phyloP scores from a whole-genome alignment of 2,329 filamentous ascomycete species.

The Peltaster fructicola region DNA sequence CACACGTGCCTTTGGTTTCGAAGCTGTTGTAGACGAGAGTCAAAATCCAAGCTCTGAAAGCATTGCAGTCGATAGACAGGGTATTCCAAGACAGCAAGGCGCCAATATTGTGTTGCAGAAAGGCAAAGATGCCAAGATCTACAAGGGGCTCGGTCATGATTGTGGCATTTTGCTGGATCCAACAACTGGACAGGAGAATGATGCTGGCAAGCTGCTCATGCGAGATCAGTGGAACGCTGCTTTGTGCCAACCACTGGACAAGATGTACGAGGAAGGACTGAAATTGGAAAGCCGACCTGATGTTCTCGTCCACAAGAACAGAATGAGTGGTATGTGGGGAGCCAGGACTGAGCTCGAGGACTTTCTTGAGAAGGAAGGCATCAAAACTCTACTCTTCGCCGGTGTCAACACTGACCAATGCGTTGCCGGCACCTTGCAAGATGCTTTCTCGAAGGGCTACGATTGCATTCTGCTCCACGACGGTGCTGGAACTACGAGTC shows the following conservation, averaged over 20 bases:
- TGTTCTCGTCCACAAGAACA: constrained; percentile 37
- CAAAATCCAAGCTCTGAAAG: too few relatives aligned
- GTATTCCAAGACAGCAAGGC: constrained; percentile 5
- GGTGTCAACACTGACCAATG: constrained; percentile 47
- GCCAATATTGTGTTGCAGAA: constrained; percentile 7
- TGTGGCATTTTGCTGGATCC: constrained; percentile 15
- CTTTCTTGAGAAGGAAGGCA: constrained; percentile 24
- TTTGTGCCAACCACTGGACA: constrained; percentile 30
- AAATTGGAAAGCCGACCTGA: constrained; percentile 21
- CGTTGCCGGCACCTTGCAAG: constrained; percentile 37
- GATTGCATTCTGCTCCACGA: constrained; percentile 39
- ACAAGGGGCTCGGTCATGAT: constrained; percentile 17
- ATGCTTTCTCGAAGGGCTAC: constrained; percentile 38
- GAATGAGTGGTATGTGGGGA: constrained; percentile 40
- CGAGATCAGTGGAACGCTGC: constrained; percentile 39
- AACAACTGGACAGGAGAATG: constrained; percentile 25
- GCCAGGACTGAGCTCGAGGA: constrained; percentile 25
- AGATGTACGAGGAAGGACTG: constrained; percentile 18
- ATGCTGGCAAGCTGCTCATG: constrained; percentile 31
- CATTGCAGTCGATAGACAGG: constrained; percentile 12
- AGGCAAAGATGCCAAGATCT: constrained; percentile 11
- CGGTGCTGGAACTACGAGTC: constrained; percentile 35
- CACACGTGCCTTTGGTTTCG: constrained; percentile 30
- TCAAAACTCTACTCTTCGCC: constrained; percentile 36
- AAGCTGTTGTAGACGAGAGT: constrained; percentile 11